These are phyloP conservation scores for Chiua virens DNA, from an alignment of 768 basidiomycete genomes.

Conservation along the genomic window DNA sequence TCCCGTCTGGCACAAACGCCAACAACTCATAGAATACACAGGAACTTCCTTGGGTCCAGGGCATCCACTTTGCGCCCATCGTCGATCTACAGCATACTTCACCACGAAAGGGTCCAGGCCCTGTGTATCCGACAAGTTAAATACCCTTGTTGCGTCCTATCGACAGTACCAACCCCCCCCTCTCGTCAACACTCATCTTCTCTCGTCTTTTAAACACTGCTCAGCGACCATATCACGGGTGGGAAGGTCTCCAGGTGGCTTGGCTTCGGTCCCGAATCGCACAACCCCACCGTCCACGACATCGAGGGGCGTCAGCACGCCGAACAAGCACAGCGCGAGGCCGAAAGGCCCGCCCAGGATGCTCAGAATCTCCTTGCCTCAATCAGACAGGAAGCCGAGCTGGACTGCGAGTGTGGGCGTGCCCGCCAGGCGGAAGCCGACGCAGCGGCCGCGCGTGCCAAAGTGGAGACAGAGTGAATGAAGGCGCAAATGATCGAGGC, in stretches of 20 bases:
- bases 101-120: too few species aligned
- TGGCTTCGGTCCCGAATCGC: conserved; percentile 1
- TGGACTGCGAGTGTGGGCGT: conserved; percentile 8
- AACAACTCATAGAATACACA: too few species aligned
- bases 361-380: conserved; percentile 2
- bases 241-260: conserved; percentile 1
- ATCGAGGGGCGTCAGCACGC: conserved; percentile 13
- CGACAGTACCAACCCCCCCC: not conserved
- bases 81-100: too few species aligned
- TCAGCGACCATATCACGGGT: conserved; percentile 7
- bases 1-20: not conserved
- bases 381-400: conserved; percentile 3
- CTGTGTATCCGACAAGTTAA: too few species aligned
- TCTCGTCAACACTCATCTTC: not conserved
- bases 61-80: too few species aligned
- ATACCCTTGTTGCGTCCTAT: too few species aligned
- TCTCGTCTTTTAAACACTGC: not conserved
- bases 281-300: conserved; percentile 9
- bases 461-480: conserved; percentile 10
- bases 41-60: too few species aligned
- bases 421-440: conserved; percentile 12
- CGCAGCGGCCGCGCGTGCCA: too few species aligned
- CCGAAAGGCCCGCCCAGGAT: conserved; percentile 5
- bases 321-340: conserved; percentile 4
- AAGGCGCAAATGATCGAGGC: conserved; percentile 14